Conservation (phyloP, 2,329 filamentous ascomycete genomes). For the Orbilia quercus region DNA sequence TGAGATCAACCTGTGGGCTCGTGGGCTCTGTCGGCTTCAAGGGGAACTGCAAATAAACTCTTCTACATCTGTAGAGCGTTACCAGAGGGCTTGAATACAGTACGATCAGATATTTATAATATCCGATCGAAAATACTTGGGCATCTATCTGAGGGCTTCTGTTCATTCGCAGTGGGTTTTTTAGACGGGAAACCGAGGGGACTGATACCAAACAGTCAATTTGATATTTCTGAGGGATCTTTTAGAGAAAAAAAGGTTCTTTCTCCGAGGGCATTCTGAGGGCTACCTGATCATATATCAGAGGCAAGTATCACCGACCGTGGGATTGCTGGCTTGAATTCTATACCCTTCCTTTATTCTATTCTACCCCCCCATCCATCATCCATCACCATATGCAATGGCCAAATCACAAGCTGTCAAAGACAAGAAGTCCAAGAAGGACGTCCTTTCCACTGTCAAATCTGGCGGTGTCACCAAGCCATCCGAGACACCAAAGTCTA, state of each 20-base stretch:
- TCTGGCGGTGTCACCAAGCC: constrained; percentile 75
- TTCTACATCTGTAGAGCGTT: constrained; percentile 51
- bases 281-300: constrained; percentile 54
- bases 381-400: constrained; percentile 66
- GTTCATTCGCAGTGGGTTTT: constrained; percentile 43
- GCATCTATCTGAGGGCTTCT: constrained; percentile 56
- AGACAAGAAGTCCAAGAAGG: constrained; percentile 69
- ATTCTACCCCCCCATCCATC: constrained; percentile 8
- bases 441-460: constrained; percentile 71
- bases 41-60: constrained; percentile 51
- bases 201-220: constrained; percentile 55
- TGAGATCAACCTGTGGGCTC: constrained; percentile 50
- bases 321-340: constrained; percentile 50
- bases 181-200: constrained; percentile 52
- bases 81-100: constrained; percentile 51
- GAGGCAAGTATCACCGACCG: constrained; percentile 54
- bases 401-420: constrained; percentile 70
- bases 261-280: constrained; percentile 56
- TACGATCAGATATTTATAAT: constrained; percentile 24
- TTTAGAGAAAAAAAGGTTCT: constrained; percentile 44
- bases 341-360: constrained; percentile 16
- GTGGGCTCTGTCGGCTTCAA: constrained; percentile 57
- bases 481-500: constrained; percentile 72
- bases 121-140: constrained; percentile 42
- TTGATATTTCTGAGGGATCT: constrained; percentile 54